A percentile compares a stretch with the other conserved stretches of the same genome.
Conservation (phyloP, 2,329 filamentous ascomycete species). For the Calonectria pauciramosa region DNA sequence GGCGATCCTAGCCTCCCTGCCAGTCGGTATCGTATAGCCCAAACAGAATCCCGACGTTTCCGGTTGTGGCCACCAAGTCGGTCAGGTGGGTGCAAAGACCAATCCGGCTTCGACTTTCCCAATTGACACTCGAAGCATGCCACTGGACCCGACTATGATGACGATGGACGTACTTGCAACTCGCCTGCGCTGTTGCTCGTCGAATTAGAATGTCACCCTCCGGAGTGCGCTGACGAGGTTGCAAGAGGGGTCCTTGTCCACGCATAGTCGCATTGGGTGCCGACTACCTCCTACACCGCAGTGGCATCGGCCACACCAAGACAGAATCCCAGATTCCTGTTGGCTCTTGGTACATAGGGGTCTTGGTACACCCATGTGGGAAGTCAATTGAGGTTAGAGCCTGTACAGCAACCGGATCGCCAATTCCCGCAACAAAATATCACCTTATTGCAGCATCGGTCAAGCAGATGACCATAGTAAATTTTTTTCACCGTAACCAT, state of each 20-base stretch:
- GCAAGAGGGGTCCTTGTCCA: not conserved
- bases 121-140: slow-evolving; percentile 25
- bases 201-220: slow-evolving; percentile 29
- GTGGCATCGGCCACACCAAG: not conserved
- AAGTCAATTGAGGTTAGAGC: slow-evolving; percentile 1
- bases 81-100: slow-evolving; percentile 24
- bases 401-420: slow-evolving; percentile 3
- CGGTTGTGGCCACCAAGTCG: slow-evolving; percentile 30
- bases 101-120: slow-evolving; percentile 26
- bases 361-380: not conserved
- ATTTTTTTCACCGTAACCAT: not conserved
- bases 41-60: slow-evolving; percentile 40
- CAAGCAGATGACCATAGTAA: not conserved
- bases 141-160: slow-evolving; percentile 10
- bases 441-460: not conserved
- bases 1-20: slow-evolving; percentile 26
- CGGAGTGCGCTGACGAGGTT: slow-evolving; percentile 1
- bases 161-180: slow-evolving; percentile 16
- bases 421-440: slow-evolving; percentile 1
- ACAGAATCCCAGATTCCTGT: not conserved
- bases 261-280: slow-evolving; percentile 2
- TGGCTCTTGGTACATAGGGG: slow-evolving; percentile 1
- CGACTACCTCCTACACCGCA: not conserved
- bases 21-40: slow-evolving; percentile 26
- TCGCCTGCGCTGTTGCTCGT: slow-evolving; percentile 32